Conservation (phyloP, 139 green algal genomes). For the Chlamydomonas schloesseri region DNA sequence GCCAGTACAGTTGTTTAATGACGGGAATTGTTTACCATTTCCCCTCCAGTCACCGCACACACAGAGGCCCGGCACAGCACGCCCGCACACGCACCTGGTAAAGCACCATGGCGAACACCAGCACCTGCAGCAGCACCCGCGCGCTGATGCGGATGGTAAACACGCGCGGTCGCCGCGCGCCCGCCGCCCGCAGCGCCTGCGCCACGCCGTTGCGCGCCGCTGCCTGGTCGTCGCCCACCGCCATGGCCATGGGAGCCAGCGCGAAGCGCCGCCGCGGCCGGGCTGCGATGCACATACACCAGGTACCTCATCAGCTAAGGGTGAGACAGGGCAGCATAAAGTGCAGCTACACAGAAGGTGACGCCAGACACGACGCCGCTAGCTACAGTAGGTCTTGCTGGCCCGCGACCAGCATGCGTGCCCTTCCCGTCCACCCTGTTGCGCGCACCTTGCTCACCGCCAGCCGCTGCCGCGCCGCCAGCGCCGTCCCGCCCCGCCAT, state of each 20-base stretch:
- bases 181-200: not conserved
- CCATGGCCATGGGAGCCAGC: not conserved
- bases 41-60: too few species aligned
- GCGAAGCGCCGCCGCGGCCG: not conserved
- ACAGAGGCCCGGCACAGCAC: too few species aligned
- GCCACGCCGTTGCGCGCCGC: constrained; percentile 2
- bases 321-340: too few species aligned
- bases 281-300: too few species aligned
- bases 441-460: not conserved
- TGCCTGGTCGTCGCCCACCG: constrained; percentile 1
- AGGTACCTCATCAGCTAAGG: too few species aligned
- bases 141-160: constrained; percentile 73
- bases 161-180: constrained; percentile 52
- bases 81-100: constrained; percentile 72
- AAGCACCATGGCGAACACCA: constrained; percentile 74
- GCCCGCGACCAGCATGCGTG: too few species aligned
- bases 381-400: too few species aligned
- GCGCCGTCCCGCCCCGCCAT: not conserved
- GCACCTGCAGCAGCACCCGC: constrained; percentile 74
- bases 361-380: too few species aligned
- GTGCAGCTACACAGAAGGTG: too few species aligned
- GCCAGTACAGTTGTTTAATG: too few species aligned
- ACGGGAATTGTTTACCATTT: too few species aligned
- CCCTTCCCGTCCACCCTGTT: not conserved
- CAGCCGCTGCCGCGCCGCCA: not conserved